Base-by-base conservation (phyloP, 2,329 filamentous ascomycete genomes). In the Eutypella sp. region DNA sequence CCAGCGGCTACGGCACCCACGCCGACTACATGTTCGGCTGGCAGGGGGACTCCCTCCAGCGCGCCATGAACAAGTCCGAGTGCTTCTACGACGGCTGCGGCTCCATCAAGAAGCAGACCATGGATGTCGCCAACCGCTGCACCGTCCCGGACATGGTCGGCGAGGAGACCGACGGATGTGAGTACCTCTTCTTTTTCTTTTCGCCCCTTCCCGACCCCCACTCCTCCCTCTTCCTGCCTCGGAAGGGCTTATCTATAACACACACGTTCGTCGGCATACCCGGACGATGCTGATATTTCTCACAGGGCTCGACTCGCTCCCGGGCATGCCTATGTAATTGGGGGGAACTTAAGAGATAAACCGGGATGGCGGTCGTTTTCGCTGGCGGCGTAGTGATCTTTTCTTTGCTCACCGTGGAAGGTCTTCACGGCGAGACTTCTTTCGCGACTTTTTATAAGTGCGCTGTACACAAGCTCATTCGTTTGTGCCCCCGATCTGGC, bases 51-150 rank as follows among this genome's bases (percentile, higher is more conserved):
- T 50, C 61, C 5, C 46, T 67, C 19, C 65, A 67, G 49, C 55
- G 58, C 22, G 64, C 64, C 13, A 65, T 63, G 54, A 59, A 66
- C 50, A 62, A 68, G 53, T 67, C 67, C 46, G 64, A 68, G 48
- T 71, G 68, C 64, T 66, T 69, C 54, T 68, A 64, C 45, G 66
- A 64, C 44, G 60, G 60, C 47, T 63, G 60, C 48, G 57, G 58
- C 9, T 60, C 57, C 20, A 59, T 65, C 50, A 59, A 56, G 48
- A 62, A 60, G 55, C 62, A 65, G 56, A 42, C 49, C 38, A 62
- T 64, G 56, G 11, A 54, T 13, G 33, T 38, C 5, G 61, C 61
- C 34, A 65, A 63, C 44, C 38, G 60, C 49, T 64, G 62, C 45
- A 61, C 58, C 8, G 57, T 63, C 24, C 48, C 55, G 45, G 57